Conservation (phyloP, 371 early-diverging fungal species). For the Lichtheimia ornata region DNA sequence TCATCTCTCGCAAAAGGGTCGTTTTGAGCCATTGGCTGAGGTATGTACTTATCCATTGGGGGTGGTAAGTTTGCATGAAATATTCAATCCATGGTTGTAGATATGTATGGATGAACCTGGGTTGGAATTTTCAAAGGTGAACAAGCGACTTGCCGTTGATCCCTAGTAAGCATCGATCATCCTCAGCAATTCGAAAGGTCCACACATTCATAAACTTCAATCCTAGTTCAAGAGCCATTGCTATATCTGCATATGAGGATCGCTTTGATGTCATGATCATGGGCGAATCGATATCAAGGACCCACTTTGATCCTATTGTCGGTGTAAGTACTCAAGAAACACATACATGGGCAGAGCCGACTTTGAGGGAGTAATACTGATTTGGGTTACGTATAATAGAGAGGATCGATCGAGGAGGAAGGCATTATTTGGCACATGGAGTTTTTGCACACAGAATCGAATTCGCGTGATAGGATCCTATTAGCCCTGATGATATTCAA, state of each 20-base stretch:
- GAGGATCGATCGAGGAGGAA: slow-evolving; percentile 32
- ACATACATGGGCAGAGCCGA: too few relatives aligned
- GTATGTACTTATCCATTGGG: slow-evolving; percentile 5
- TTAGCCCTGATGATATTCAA: slow-evolving; percentile 35
- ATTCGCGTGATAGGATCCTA: slow-evolving; percentile 26
- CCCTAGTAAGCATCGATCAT: slow-evolving; percentile 29
- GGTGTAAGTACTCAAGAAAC: slow-evolving; percentile 22
- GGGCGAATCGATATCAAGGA: slow-evolving; percentile 24
- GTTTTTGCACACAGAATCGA: slow-evolving; percentile 35
- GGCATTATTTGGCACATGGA: slow-evolving; percentile 55
- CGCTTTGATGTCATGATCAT: slow-evolving; percentile 41
- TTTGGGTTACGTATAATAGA: slow-evolving; percentile 8
- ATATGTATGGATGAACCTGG: slow-evolving; percentile 38
- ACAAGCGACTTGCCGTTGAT: slow-evolving; percentile 41
- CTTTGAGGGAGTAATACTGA: too few relatives aligned
- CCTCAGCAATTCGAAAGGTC: neutral
- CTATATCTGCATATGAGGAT: slow-evolving; percentile 41
- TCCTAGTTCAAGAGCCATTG: slow-evolving; percentile 40
- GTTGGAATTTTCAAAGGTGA: slow-evolving; percentile 32
- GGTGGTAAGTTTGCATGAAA: neutral
- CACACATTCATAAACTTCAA: neutral
- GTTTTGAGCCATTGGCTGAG: slow-evolving; percentile 38
- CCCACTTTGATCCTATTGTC: slow-evolving; percentile 33
- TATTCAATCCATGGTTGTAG: slow-evolving; percentile 6
- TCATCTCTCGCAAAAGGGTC: slow-evolving; percentile 14